A percentile compares a stretch with the other conserved stretches of the same genome.
Conservation (phyloP, 768 basidiomycete genomes). For the Pulveroboletus sp. region DNA sequence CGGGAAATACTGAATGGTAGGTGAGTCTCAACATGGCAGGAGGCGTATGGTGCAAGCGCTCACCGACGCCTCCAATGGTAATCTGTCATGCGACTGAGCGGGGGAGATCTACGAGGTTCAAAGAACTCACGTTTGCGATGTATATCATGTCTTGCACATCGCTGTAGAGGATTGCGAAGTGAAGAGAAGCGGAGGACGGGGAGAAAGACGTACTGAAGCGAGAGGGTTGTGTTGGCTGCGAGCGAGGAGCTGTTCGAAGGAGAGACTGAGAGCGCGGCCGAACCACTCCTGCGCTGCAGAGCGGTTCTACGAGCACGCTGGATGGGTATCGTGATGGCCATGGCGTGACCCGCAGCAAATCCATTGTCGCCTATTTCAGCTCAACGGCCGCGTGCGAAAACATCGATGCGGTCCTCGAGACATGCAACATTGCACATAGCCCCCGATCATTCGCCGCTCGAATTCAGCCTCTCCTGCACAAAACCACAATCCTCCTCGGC, state of each 20-base stretch:
- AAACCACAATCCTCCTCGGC: too few species aligned
- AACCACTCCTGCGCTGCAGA: conserved; percentile 38
- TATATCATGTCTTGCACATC: conserved; percentile 77
- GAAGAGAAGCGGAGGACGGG: not conserved
- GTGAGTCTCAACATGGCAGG: not conserved
- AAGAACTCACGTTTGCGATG: conserved; percentile 60
- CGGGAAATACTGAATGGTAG: conserved; percentile 49
- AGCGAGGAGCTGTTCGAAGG: conserved; percentile 16
- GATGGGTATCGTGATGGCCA: conserved; percentile 47
- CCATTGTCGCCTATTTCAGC: too few species aligned
- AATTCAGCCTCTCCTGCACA: too few species aligned
- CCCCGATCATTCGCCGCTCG: too few species aligned
- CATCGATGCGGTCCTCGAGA: too few species aligned
- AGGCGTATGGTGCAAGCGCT: conserved; percentile 9
- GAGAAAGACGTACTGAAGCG: conserved; percentile 23
- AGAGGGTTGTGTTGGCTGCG: conserved; percentile 11
- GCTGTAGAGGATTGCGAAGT: conserved; percentile 39
- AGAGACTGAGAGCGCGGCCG: conserved; percentile 15
- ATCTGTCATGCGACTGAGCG: conserved; percentile 41
- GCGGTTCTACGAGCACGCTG: conserved; percentile 39
- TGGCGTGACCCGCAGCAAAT: too few species aligned
- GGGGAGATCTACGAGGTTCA: not conserved
- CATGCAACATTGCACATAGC: too few species aligned
- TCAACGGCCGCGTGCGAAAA: too few species aligned
- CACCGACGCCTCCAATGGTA: conserved; percentile 60